Evolutionary conservation across 495 filamentous ascomycete genomes (phyloP).

Genomic region (Staphylotrichum longicolle): DNA sequence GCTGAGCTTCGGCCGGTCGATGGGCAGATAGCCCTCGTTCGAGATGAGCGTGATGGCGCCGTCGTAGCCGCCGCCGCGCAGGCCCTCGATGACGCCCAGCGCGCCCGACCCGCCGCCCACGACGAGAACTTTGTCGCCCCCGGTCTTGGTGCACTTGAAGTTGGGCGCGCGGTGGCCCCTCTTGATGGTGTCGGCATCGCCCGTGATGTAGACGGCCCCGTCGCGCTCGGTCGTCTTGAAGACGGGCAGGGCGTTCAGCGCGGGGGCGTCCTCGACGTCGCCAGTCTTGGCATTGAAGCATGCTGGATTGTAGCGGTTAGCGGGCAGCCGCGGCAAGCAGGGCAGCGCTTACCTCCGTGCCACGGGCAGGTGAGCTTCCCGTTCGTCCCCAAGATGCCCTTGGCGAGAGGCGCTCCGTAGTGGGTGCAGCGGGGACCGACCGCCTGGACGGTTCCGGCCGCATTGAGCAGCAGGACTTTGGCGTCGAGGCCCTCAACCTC

Average conservation of each 20-base stretch:
- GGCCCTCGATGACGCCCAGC: constrained; percentile 72
- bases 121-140: constrained; percentile 72
- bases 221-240: constrained; percentile 79
- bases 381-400: constrained; percentile 76
- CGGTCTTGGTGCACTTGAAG: constrained; percentile 58
- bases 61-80: constrained; percentile 76
- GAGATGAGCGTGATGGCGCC: constrained; percentile 81
- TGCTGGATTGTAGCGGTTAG: constrained; percentile 48
- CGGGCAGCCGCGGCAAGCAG: neutral
- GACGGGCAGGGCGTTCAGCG: constrained; percentile 73
- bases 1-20: constrained; percentile 93
- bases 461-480: constrained; percentile 81
- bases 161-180: constrained; percentile 67
- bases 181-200: constrained; percentile 77
- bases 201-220: constrained; percentile 79
- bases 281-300: constrained; percentile 90
- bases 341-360: constrained; percentile 71
- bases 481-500: constrained; percentile 87
- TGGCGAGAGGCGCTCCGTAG: constrained; percentile 82
- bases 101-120: constrained; percentile 88
- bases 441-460: constrained; percentile 71
- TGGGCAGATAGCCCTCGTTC: constrained; percentile 77
- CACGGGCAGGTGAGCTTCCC: constrained; percentile 89
- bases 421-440: constrained; percentile 88
- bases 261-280: constrained; percentile 92